Evolutionary conservation across 441 rosid species (phyloP).

Genomic region (Manihot esculenta): DNA sequence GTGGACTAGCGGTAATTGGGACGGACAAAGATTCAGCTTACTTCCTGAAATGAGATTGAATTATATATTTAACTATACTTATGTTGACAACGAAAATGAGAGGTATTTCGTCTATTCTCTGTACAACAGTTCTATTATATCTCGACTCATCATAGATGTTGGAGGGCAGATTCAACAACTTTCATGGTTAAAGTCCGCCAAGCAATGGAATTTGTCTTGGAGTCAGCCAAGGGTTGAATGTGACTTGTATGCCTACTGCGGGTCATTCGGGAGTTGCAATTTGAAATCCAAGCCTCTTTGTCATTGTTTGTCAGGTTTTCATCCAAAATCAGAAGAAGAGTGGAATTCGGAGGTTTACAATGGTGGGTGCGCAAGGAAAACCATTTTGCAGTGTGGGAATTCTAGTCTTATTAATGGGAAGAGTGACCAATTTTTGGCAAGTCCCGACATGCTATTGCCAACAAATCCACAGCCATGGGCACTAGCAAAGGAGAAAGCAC

Average conservation of each 20-base stretch:
- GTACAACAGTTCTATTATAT: constrained; percentile 20
- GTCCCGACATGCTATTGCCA: constrained; percentile 28
- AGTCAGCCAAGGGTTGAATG: constrained; percentile 54
- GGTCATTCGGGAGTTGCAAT: constrained; percentile 54
- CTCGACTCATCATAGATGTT: constrained; percentile 39
- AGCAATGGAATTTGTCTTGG: constrained; percentile 60
- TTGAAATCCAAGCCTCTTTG: constrained; percentile 42
- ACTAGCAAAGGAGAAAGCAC: constrained; percentile 12
- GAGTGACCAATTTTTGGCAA: constrained; percentile 32
- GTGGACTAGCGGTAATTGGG: constrained; percentile 72
- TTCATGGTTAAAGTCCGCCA: constrained; percentile 29
- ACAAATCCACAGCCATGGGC: constrained; percentile 8
- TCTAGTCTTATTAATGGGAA: constrained; percentile 15
- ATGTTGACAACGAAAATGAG: constrained; percentile 38
- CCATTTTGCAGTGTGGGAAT: constrained; percentile 1
- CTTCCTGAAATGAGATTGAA: constrained; percentile 54
- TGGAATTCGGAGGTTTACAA: constrained; percentile 34
- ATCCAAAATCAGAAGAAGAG: too few relatives aligned
- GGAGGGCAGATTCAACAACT: constrained; percentile 54
- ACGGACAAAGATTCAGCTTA: constrained; percentile 26
- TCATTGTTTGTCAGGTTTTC: constrained; percentile 24
- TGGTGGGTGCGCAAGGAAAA: constrained; percentile 51
- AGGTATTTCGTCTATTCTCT: constrained; percentile 52
- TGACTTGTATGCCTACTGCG: constrained; percentile 51
- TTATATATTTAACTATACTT: constrained; percentile 47